Percentiles rank a stretch among this genome's conserved stretches.
Conservation (phyloP, 345 rosid genomes). For the Angophora floribunda region DNA sequence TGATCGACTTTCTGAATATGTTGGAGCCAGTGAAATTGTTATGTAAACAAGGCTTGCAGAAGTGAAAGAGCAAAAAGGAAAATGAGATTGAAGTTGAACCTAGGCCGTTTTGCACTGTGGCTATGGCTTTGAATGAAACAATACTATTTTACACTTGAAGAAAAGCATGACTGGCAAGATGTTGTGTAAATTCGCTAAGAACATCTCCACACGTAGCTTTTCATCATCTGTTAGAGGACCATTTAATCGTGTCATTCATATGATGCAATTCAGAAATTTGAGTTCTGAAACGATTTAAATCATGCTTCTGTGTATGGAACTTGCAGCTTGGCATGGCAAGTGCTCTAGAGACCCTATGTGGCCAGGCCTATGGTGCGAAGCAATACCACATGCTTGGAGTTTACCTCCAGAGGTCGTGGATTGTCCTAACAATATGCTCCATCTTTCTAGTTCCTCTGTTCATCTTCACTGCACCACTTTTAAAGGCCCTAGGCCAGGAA, state of each 20-base stretch:
- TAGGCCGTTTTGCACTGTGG: not conserved
- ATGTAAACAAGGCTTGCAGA: not conserved
- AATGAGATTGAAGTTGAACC: not conserved
- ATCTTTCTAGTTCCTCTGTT: conserved; percentile 43
- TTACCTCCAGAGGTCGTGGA: conserved; percentile 81
- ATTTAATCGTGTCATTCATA: not conserved
- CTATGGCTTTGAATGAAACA: not conserved
- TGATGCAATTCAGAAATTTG: not conserved
- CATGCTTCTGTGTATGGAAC: not conserved
- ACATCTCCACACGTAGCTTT: not conserved
- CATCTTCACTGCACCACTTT: conserved; percentile 35
- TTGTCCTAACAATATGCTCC: conserved; percentile 26
- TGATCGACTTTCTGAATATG: not conserved
- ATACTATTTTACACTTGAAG: not conserved
- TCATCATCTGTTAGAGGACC: not conserved
- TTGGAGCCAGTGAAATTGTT: not conserved
- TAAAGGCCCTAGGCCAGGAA: conserved; percentile 52
- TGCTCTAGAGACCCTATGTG: conserved; percentile 75
- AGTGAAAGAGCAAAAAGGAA: not conserved
- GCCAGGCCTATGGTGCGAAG: conserved; percentile 75
- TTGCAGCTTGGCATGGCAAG: conserved; percentile 85
- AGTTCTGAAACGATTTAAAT: not conserved
- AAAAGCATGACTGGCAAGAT: not conserved
- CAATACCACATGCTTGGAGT: conserved; percentile 74
- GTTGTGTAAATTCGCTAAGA: too few relatives aligned